A percentile compares a stretch with the other conserved stretches of the same genome.
These are phyloP conservation scores for Dipodascopsis tothii DNA, from an alignment of 805 yeast genomes.

Conservation along the genomic window DNA sequence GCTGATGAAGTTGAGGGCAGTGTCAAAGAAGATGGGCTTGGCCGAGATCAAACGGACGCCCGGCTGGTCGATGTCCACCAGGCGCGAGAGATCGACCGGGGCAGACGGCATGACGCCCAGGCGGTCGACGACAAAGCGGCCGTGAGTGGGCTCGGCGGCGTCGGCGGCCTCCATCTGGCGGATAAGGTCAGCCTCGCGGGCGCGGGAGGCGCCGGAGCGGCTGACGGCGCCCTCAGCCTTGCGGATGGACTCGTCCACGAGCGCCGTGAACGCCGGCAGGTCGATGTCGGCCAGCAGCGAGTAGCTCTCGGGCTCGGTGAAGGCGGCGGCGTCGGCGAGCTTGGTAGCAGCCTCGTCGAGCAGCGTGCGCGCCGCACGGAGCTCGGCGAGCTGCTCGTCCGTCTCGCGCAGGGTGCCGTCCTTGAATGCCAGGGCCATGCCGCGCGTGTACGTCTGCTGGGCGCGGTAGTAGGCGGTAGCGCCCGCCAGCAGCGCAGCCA, in stretches of 20 bases:
- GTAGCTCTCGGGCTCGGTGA: too few relatives aligned
- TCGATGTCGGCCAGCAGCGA: too few relatives aligned
- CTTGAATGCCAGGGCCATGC: constrained; percentile 28
- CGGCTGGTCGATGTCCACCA: constrained; percentile 31
- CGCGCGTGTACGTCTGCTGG: constrained; percentile 33
- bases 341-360: constrained; percentile 15
- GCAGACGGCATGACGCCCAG: constrained; percentile 35
- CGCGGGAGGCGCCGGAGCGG: too few relatives aligned
- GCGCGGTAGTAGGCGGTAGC: constrained; percentile 45
- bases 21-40: constrained; percentile 87
- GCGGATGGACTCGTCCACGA: too few relatives aligned
- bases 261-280: too few relatives aligned
- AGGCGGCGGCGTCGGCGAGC: constrained; percentile 7
- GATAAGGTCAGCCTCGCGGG: too few relatives aligned
- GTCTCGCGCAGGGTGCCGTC: constrained; percentile 13
- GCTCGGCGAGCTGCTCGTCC: constrained; percentile 2
- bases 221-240: too few relatives aligned
- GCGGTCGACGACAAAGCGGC: constrained; percentile 42
- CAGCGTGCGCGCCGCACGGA: too few relatives aligned
- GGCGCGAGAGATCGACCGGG: constrained; percentile 24
- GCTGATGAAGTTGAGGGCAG: constrained; percentile 73
- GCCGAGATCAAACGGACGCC: constrained; percentile 53
- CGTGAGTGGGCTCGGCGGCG: background rate
- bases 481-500: constrained; percentile 46
- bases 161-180: background rate